These are phyloP conservation scores for Pythium utonaiense DNA, from an alignment of 352 stramenopile species.

Conservation along the genomic window DNA sequence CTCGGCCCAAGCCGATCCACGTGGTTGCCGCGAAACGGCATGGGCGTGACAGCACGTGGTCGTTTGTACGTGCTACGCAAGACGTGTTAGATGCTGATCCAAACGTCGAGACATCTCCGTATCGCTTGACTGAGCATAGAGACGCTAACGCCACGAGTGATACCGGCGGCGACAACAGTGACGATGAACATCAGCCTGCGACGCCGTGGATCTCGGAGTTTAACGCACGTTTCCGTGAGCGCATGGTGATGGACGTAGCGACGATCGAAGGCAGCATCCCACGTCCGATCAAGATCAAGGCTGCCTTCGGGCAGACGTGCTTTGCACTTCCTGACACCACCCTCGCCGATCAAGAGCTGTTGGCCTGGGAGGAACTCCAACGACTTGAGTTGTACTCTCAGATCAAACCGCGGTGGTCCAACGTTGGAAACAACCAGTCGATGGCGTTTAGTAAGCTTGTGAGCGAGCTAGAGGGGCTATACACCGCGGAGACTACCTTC, in stretches of 20 bases:
- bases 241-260: neutral
- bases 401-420: neutral
- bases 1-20: neutral
- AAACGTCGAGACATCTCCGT: neutral
- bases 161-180: neutral
- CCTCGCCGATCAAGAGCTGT: neutral
- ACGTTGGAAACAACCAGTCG: neutral
- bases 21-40: neutral
- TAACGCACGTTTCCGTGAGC: neutral
- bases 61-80: neutral
- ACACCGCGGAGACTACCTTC: neutral
- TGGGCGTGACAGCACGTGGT: neutral
- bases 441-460: neutral
- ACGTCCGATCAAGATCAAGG: conserved; percentile 1
- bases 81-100: neutral
- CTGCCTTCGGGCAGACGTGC: neutral
- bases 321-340: neutral
- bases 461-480: neutral
- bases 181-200: neutral
- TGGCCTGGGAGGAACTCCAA: neutral
- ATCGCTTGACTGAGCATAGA: neutral
- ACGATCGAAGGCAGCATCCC: neutral
- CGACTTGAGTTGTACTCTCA: neutral
- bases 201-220: neutral
- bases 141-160: neutral